phyloP scores from a whole-genome alignment of 768 basidiomycete genomes.

The Collybia mongolica region DNA sequence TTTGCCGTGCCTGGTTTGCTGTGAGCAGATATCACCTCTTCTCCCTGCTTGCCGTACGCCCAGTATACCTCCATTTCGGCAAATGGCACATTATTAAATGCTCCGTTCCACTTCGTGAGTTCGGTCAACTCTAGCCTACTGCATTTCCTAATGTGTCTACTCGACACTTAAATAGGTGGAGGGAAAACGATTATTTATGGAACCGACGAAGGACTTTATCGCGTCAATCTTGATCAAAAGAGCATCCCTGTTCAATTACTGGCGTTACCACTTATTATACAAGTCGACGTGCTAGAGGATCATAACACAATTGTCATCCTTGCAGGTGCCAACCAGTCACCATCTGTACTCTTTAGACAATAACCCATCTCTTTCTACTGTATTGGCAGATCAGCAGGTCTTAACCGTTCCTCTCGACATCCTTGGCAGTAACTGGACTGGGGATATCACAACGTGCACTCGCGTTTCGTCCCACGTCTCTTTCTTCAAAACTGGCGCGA shows the following conservation, averaged over 20 bases:
- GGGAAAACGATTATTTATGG: constrained; percentile 11
- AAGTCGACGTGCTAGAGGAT: constrained; percentile 77
- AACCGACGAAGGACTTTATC: constrained; percentile 11
- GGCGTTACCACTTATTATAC: constrained; percentile 43
- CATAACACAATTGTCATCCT: constrained; percentile 74
- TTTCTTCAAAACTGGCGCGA: constrained; percentile 10
- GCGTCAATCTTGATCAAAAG: constrained; percentile 1
- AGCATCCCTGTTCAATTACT: constrained; percentile 6
- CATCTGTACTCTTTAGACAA: neutral
- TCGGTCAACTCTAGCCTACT: no score
- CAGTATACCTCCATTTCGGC: constrained; percentile 1
- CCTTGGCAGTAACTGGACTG: neutral
- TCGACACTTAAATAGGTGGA: neutral
- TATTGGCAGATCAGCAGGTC: constrained; percentile 7
- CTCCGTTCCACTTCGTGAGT: constrained; percentile 9
- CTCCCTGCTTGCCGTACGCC: constrained; percentile 5
- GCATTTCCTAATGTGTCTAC: neutral
- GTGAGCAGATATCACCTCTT: constrained; percentile 13
- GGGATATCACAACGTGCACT: constrained; percentile 6
- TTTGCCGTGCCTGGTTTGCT: constrained; percentile 22
- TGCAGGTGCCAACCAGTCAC: constrained; percentile 43
- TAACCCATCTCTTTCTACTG: neutral
- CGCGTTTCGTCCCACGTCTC: constrained; percentile 29
- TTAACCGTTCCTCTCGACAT: constrained; percentile 7
- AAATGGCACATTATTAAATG: constrained; percentile 6